Conservation (phyloP, 805 yeast species). For the Kurtzmaniella fragi region DNA sequence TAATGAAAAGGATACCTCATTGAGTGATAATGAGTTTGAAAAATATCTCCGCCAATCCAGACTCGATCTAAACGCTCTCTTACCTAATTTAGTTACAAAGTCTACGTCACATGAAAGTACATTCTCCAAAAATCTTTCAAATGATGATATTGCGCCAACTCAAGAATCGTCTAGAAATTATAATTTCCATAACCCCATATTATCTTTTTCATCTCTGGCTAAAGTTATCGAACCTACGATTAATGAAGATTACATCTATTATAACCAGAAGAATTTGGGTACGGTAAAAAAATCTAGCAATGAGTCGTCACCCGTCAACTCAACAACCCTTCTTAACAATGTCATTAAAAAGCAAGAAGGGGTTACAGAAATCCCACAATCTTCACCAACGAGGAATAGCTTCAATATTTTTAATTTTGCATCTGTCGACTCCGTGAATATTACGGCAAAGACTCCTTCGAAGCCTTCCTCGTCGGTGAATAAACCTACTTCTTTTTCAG, state of each 20-base stretch:
- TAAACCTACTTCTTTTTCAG: too few relatives aligned
- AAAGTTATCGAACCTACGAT: constrained; percentile 24
- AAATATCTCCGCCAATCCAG: constrained; percentile 29
- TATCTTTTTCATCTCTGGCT: constrained; percentile 12
- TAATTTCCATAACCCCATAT: constrained; percentile 35
- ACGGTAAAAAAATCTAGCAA: not conserved
- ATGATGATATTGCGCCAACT: not conserved
- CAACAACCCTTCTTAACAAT: constrained; percentile 1
- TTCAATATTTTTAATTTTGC: too few relatives aligned
- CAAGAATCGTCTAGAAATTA: constrained; percentile 1
- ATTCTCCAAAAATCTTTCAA: constrained; percentile 7
- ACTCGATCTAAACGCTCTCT: constrained; percentile 22
- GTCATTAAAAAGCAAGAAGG: constrained; percentile 2
- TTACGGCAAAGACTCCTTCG: too few relatives aligned
- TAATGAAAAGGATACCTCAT: constrained; percentile 4
- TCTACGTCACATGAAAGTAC: constrained; percentile 23
- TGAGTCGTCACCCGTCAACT: constrained; percentile 3
- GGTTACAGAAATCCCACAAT: constrained; percentile 1
- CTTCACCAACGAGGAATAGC: too few relatives aligned
- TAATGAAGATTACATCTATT: constrained; percentile 5
- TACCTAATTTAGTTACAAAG: constrained; percentile 21
- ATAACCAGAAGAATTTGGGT: constrained; percentile 1
- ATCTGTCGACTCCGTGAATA: too few relatives aligned
- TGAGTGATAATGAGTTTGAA: constrained; percentile 23
- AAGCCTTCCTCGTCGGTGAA: too few relatives aligned